These are phyloP conservation scores for Camillea tinctor DNA, from an alignment of 2,329 filamentous ascomycete species.

Conservation along the genomic window DNA sequence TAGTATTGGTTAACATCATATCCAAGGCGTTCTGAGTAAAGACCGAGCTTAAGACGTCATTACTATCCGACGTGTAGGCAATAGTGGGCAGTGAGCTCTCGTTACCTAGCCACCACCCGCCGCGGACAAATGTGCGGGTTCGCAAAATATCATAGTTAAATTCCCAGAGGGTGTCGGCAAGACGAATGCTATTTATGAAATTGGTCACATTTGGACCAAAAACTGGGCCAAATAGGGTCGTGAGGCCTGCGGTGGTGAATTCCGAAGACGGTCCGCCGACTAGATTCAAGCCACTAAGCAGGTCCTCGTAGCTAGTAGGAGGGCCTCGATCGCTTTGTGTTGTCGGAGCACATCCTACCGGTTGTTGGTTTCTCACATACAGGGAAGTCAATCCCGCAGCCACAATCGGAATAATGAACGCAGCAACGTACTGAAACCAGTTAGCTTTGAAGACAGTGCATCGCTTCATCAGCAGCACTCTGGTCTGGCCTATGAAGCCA, in stretches of 20 bases:
- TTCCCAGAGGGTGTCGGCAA: constrained; percentile 62
- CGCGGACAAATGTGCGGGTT: constrained; percentile 69
- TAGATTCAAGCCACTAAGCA: constrained; percentile 36
- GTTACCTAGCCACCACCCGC: constrained; percentile 76
- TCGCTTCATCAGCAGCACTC: constrained; percentile 76
- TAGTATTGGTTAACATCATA: constrained; percentile 63
- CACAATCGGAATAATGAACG: constrained; percentile 74
- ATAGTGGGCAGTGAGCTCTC: constrained; percentile 60
- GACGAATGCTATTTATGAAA: constrained; percentile 41
- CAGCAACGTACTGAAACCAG: constrained; percentile 71
- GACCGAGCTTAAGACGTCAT: constrained; percentile 54
- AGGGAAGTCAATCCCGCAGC: constrained; percentile 77
- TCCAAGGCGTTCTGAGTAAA: constrained; percentile 66
- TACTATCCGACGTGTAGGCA: constrained; percentile 66
- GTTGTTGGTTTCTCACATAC: constrained; percentile 55
- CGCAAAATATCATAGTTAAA: constrained; percentile 66
- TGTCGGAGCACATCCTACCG: constrained; percentile 32
- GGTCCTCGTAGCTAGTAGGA: constrained; percentile 35
- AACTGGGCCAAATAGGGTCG: constrained; percentile 41
- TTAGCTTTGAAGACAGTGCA: constrained; percentile 75
- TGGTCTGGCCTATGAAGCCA: constrained; percentile 66
- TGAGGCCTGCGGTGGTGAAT: constrained; percentile 34
- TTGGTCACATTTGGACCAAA: constrained; percentile 26
- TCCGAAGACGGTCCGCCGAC: constrained; percentile 45
- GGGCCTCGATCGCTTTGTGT: constrained; percentile 32